Percentiles rank a stretch among this genome's conserved stretches.
phyloP scores from a whole-genome alignment of 2,329 filamentous ascomycete species.

The Apiospora rasikravindrae region DNA sequence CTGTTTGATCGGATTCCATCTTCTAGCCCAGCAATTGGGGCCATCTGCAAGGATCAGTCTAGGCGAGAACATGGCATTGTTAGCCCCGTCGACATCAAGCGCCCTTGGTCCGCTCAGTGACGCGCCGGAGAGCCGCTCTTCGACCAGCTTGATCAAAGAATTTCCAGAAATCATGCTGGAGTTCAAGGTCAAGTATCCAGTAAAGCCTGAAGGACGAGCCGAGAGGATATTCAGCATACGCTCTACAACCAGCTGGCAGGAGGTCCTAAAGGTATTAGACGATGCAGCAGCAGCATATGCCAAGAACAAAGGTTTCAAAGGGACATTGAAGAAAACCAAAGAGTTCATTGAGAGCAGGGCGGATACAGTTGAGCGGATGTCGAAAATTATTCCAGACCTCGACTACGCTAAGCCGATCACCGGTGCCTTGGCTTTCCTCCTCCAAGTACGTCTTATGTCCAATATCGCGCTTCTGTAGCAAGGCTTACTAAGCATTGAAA shows the following conservation, averaged over 20 bases:
- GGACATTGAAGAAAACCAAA: not conserved
- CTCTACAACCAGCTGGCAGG: not conserved
- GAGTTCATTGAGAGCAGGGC: not conserved
- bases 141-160: not conserved
- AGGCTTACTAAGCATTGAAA: too few species aligned
- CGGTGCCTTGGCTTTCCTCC: not conserved
- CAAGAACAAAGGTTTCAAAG: not conserved
- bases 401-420: not conserved
- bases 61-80: too few species aligned
- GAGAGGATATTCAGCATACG: not conserved
- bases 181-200: not conserved
- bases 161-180: not conserved
- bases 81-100: too few species aligned
- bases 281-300: not conserved
- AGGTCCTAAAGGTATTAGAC: not conserved
- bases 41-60: too few species aligned
- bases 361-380: not conserved
- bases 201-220: not conserved
- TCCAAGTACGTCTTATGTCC: not conserved
- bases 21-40: too few species aligned
- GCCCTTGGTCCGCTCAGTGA: too few species aligned
- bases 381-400: not conserved
- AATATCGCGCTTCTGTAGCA: rapidly evolving
- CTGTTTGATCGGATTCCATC: too few species aligned
- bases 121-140: too few species aligned